Conservation (phyloP, 768 basidiomycete genomes). For the Pisolithus albus region DNA sequence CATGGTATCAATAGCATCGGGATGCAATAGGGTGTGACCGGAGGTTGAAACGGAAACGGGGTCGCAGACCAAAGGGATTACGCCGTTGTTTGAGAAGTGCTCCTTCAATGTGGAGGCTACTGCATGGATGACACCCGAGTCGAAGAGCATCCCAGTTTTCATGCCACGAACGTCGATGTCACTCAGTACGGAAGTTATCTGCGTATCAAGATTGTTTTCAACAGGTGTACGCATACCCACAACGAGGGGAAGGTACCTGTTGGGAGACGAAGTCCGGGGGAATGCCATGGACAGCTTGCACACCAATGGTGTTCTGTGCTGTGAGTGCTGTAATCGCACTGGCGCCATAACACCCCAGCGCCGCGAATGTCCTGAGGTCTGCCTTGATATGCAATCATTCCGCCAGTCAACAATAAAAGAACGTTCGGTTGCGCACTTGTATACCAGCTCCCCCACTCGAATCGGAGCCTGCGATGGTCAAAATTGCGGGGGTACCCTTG, state of each 20-base stretch:
- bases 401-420: neutral
- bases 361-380: constrained; percentile 80
- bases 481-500: constrained; percentile 28
- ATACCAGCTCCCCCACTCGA: constrained; percentile 86
- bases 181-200: constrained; percentile 65
- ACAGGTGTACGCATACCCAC: neutral
- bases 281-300: constrained; percentile 63
- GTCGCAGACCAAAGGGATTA: constrained; percentile 68
- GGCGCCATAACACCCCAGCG: constrained; percentile 71
- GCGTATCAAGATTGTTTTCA: neutral
- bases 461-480: constrained; percentile 80
- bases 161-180: constrained; percentile 69
- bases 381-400: constrained; percentile 42
- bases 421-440: constrained; percentile 43
- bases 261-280: constrained; percentile 65
- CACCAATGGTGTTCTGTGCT: constrained; percentile 84
- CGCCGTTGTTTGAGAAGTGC: constrained; percentile 27
- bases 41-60: constrained; percentile 91
- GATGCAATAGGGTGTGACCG: constrained; percentile 68
- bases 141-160: constrained; percentile 88
- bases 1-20: constrained; percentile 56
- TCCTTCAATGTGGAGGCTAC: constrained; percentile 46
- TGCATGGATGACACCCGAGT: constrained; percentile 43
- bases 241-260: constrained; percentile 46
- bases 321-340: constrained; percentile 82